phyloP scores from a whole-genome alignment of 495 filamentous ascomycete genomes.

The Xylaria longipes region DNA sequence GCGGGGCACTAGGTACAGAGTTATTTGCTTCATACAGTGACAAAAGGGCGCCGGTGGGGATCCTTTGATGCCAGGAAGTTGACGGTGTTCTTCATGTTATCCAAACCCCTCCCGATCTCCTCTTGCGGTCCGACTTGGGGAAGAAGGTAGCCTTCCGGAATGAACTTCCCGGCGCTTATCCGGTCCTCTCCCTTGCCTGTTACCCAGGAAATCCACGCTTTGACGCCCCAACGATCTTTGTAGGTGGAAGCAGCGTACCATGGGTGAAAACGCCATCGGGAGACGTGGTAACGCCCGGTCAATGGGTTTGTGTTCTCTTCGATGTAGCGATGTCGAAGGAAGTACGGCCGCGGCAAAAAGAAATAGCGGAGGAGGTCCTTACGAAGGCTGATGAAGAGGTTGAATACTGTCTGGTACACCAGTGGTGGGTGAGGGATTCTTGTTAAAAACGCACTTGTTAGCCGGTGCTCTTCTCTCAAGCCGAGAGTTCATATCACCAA shows the following conservation, averaged over 20 bases:
- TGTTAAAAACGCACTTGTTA: not conserved
- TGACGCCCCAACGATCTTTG: not conserved
- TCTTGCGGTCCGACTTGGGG: not conserved
- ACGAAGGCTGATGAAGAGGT: not conserved
- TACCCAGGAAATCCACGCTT: not conserved
- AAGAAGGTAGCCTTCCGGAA: slow-evolving; percentile 3
- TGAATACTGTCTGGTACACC: not conserved
- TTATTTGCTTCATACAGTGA: too few species aligned
- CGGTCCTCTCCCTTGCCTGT: not conserved
- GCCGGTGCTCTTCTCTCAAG: too few species aligned
- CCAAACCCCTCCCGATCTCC: not conserved
- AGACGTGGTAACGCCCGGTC: not conserved
- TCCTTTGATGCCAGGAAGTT: not conserved
- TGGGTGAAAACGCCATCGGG: not conserved
- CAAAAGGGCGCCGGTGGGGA: not conserved
- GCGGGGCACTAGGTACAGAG: too few species aligned
- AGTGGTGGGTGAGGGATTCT: not conserved
- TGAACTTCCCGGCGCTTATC: not conserved
- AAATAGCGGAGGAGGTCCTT: not conserved
- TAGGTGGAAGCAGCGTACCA: not conserved
- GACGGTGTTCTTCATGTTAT: not conserved
- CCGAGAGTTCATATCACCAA: not conserved
- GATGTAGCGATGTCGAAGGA: not conserved
- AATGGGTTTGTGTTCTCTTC: not conserved
- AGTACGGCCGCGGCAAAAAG: not conserved